Conservation (phyloP, 1,284 basidiomycete species). For the Phellopilus nigrolimitatus region DNA sequence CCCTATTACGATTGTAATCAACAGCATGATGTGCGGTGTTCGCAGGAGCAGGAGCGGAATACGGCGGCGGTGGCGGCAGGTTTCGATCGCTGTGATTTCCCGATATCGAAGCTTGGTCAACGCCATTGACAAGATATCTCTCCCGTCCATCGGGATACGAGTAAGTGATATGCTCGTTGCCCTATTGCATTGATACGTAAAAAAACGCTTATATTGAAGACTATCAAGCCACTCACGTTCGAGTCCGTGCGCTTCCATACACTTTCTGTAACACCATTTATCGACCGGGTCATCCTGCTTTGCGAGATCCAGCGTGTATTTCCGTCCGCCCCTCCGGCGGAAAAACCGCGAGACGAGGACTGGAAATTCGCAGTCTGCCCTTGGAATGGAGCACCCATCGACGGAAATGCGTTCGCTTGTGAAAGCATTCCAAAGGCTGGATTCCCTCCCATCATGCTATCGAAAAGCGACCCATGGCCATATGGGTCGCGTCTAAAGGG, state of each 20-base stretch:
- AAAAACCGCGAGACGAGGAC: constrained; percentile 7
- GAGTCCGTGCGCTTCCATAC: constrained; percentile 53
- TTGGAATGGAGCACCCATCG: background rate
- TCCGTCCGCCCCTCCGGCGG: constrained; percentile 20
- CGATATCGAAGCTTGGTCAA: constrained; percentile 44
- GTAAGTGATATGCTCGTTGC: constrained; percentile 65
- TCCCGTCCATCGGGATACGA: constrained; percentile 61
- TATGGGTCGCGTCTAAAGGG: constrained; percentile 12
- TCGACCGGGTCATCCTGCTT: constrained; percentile 45
- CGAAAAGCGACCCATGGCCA: constrained; percentile 6
- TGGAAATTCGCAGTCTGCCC: constrained; percentile 10
- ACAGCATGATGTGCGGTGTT: background rate
- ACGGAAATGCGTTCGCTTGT: background rate
- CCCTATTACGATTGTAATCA: background rate
- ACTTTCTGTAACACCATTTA: constrained; percentile 63
- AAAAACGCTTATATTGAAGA: background rate
- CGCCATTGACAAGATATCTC: constrained; percentile 60
- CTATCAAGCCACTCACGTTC: constrained; percentile 36
- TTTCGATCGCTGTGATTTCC: constrained; percentile 5
- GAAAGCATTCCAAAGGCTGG: constrained; percentile 12
- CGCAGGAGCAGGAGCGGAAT: constrained; percentile 7
- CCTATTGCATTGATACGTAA: constrained; percentile 36
- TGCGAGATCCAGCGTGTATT: constrained; percentile 45
- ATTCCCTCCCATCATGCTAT: constrained; percentile 5
- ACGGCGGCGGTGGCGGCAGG: constrained; percentile 19